phyloP scores from a whole-genome alignment of 495 filamentous ascomycete species.

The Tuber aestivum region DNA sequence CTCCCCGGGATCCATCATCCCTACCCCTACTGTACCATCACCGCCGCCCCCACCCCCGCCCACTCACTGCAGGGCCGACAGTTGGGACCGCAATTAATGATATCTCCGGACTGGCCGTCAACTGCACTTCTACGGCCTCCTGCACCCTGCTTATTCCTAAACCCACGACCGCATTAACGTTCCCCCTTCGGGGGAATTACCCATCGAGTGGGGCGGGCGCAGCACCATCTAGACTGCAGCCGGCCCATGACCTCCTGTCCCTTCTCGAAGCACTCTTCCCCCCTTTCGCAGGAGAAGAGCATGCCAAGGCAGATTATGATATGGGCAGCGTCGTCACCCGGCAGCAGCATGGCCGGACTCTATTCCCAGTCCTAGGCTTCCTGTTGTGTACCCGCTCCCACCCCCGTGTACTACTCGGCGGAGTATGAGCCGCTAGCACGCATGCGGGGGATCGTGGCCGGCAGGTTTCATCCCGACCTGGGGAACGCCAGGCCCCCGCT shows the following conservation, averaged over 20 bases:
- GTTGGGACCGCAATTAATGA: not conserved
- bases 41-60: not conserved
- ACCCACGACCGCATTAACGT: slow-evolving; percentile 26
- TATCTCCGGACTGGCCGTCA: slow-evolving; percentile 15
- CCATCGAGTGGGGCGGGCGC: not conserved
- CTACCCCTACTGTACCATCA: slow-evolving; percentile 7
- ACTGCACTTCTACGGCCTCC: slow-evolving; percentile 8
- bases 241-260: slow-evolving; percentile 8
- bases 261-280: slow-evolving; percentile 12
- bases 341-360: slow-evolving; percentile 19
- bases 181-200: slow-evolving; percentile 12
- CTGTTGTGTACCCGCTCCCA: slow-evolving; percentile 13
- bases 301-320: slow-evolving; percentile 6
- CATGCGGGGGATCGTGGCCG: slow-evolving; percentile 4
- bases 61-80: not conserved
- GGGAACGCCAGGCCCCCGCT: slow-evolving; percentile 19
- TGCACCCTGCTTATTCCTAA: slow-evolving; percentile 18
- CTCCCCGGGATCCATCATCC: not conserved
- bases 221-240: slow-evolving; percentile 22
- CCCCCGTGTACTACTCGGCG: not conserved
- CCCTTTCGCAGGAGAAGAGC: not conserved
- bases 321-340: slow-evolving; percentile 16
- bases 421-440: slow-evolving; percentile 16
- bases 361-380: not conserved
- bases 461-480: slow-evolving; percentile 15